These are phyloP conservation scores for Aspergillus carlsbadensis DNA, from an alignment of 495 filamentous ascomycete species.

Conservation along the genomic window DNA sequence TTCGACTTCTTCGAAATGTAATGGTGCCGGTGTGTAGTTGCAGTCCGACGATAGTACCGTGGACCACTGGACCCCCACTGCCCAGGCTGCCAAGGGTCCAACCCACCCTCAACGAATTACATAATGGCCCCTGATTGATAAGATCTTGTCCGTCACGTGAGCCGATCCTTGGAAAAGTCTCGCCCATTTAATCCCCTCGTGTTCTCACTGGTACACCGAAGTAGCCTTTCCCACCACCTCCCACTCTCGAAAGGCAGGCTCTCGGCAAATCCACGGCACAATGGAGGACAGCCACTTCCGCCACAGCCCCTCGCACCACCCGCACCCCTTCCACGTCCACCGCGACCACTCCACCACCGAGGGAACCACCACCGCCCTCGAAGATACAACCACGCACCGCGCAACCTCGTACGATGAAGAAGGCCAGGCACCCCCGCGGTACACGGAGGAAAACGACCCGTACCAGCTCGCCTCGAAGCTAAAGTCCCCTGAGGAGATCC, in stretches of 20 bases:
- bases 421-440: conserved; percentile 57
- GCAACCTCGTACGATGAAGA: conserved; percentile 58
- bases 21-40: no score
- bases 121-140: no score
- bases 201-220: no score
- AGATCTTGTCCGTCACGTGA: no score
- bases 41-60: no score
- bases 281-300: conserved; percentile 42
- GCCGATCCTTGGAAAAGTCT: no score
- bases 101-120: no score
- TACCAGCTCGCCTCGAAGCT: conserved; percentile 75
- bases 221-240: no score
- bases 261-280: neutral
- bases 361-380: conserved; percentile 36
- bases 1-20: neutral
- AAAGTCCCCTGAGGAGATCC: conserved; percentile 77
- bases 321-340: conserved; percentile 18
- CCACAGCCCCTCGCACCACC: conserved; percentile 39
- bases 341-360: conserved; percentile 8
- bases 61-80: no score
- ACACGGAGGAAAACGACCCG: conserved; percentile 70
- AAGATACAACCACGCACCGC: conserved; percentile 29
- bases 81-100: no score
- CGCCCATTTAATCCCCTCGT: no score
- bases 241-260: no score